These are phyloP conservation scores for Acanthamoeba royreba DNA, from an alignment of 208 protist genomes.

Conservation along the genomic window DNA sequence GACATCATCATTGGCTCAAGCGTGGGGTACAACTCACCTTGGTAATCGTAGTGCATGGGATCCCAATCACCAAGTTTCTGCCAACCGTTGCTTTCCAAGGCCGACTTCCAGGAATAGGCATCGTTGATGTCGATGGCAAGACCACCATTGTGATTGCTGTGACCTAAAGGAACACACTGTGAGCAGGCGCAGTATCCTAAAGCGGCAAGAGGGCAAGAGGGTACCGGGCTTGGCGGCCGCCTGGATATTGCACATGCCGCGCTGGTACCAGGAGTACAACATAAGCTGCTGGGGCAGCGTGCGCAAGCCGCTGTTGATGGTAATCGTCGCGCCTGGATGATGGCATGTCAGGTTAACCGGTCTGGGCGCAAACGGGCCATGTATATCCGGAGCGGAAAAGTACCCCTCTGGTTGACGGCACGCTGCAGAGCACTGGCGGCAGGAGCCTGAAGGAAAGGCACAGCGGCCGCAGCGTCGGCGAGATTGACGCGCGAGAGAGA, in stretches of 20 bases:
- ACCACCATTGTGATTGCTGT: neutral
- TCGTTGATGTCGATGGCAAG: neutral
- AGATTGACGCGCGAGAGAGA: neutral
- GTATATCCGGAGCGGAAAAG: neutral
- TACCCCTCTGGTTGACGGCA: neutral
- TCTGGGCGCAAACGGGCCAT: too few relatives aligned
- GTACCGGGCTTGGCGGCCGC: neutral
- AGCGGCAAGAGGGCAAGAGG: neutral
- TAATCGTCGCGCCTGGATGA: neutral
- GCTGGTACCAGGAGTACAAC: neutral
- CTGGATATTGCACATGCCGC: neutral
- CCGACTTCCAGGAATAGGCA: neutral
- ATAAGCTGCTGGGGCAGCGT: neutral
- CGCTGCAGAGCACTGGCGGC: neutral
- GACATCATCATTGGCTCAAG: neutral
- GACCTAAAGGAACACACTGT: neutral
- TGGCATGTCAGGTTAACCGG: too few relatives aligned
- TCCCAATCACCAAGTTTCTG: neutral
- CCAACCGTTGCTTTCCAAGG: neutral
- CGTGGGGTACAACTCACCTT: neutral
- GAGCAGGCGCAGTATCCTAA: neutral
- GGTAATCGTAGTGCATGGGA: neutral
- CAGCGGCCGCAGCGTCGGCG: neutral
- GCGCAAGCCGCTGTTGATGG: neutral
- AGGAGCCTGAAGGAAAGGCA: neutral